A percentile compares a stretch with the other conserved stretches of the same genome.
phyloP scores from a whole-genome alignment of 805 yeast genomes.

The Wickerhamomyces pijperi region DNA sequence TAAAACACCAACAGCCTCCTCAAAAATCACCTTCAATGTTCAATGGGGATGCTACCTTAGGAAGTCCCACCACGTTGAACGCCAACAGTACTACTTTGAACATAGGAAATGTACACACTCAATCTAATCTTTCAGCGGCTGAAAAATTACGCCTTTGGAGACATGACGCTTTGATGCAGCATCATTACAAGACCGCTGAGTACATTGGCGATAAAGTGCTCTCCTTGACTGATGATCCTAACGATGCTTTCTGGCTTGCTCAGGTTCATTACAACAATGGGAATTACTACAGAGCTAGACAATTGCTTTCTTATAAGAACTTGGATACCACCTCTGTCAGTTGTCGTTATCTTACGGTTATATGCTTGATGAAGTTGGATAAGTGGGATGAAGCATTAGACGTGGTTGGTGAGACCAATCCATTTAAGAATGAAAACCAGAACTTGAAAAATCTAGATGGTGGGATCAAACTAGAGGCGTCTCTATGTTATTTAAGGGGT shows the following conservation, averaged over 20 bases:
- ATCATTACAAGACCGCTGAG: slow-evolving; percentile 81
- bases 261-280: slow-evolving; percentile 76
- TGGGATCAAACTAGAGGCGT: slow-evolving; percentile 78
- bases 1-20: slow-evolving; percentile 1
- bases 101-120: neutral
- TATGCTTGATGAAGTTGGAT: slow-evolving; percentile 60
- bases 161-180: slow-evolving; percentile 87
- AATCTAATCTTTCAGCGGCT: slow-evolving; percentile 43
- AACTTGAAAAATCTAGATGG: slow-evolving; percentile 52
- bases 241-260: slow-evolving; percentile 94
- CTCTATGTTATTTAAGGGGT: slow-evolving; percentile 80
- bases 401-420: slow-evolving; percentile 72
- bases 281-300: slow-evolving; percentile 68
- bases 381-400: slow-evolving; percentile 85
- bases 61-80: neutral
- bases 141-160: slow-evolving; percentile 86
- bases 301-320: slow-evolving; percentile 47
- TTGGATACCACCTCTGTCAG: slow-evolving; percentile 47
- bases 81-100: no score
- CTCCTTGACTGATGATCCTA: slow-evolving; percentile 74
- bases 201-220: slow-evolving; percentile 86
- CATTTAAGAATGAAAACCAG: slow-evolving; percentile 35
- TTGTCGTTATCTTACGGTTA: slow-evolving; percentile 73
- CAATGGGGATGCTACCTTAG: neutral
- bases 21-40: neutral